These are phyloP conservation scores for Pyrenophora seminiperda DNA, from an alignment of 2,329 filamentous ascomycete species.

Conservation along the genomic window DNA sequence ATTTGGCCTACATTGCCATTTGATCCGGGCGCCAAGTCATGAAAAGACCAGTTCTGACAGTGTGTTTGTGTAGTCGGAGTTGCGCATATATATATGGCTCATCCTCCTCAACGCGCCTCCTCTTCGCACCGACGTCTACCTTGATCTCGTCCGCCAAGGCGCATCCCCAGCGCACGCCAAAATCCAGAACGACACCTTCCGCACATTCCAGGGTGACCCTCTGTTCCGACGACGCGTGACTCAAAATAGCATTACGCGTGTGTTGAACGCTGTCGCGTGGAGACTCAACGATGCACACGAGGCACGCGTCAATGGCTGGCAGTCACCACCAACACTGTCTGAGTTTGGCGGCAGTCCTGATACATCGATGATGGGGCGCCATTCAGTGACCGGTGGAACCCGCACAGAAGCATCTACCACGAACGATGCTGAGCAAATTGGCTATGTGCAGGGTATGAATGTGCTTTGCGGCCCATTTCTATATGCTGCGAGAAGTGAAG, in stretches of 20 bases:
- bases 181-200: slow-evolving; percentile 97
- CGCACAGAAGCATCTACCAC: slow-evolving; percentile 42
- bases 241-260: slow-evolving; percentile 89
- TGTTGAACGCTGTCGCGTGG: slow-evolving; percentile 96
- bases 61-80: slow-evolving; percentile 68
- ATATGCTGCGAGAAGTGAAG: slow-evolving; percentile 86
- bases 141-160: slow-evolving; percentile 87
- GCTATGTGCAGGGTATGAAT: slow-evolving; percentile 99
- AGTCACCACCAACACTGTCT: slow-evolving; percentile 55
- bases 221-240: slow-evolving; percentile 94
- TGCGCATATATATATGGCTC: slow-evolving; percentile 95
- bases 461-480: slow-evolving; percentile 94
- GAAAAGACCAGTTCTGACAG: too few relatives aligned
- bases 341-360: slow-evolving; percentile 58
- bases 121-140: slow-evolving; percentile 84
- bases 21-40: too few relatives aligned
- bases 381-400: slow-evolving; percentile 34
- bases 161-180: slow-evolving; percentile 95
- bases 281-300: slow-evolving; percentile 79
- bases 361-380: slow-evolving; percentile 42
- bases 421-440: slow-evolving; percentile 69
- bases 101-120: slow-evolving; percentile 88
- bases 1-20: background rate
- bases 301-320: slow-evolving; percentile 61
- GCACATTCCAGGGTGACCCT: slow-evolving; percentile 94